A percentile compares a stretch with the other conserved stretches of the same genome.
phyloP scores from a whole-genome alignment of 805 yeast species.

The Suhomyces sp. region DNA sequence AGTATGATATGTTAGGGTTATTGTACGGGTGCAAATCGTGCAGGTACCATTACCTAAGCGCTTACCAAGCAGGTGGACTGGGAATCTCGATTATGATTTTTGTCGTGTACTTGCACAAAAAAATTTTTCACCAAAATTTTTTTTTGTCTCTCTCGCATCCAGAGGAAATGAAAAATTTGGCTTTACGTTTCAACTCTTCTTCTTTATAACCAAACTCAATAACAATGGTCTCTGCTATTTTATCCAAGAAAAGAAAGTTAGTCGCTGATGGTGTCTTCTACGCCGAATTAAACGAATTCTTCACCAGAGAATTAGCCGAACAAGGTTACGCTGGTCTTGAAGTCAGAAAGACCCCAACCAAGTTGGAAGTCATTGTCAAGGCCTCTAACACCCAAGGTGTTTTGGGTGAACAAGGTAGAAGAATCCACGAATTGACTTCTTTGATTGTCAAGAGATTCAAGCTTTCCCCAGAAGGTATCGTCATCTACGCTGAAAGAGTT shows the following conservation, averaged over 20 bases:
- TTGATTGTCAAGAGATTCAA: conserved; percentile 98
- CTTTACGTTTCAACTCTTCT: background rate
- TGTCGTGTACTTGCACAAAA: conserved; percentile 2
- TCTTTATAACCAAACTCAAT: background rate
- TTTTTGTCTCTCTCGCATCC: background rate
- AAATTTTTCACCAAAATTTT: conserved; percentile 1
- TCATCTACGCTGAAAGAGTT: conserved; percentile 97
- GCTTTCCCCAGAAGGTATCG: conserved; percentile 88
- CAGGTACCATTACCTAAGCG: background rate
- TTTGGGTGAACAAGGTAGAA: conserved; percentile 99
- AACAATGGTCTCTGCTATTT: conserved; percentile 45
- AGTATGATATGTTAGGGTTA: background rate
- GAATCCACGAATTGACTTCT: conserved; percentile 97
- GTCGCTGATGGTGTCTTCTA: conserved; percentile 99
- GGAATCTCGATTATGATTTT: background rate
- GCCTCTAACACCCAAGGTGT: conserved; percentile 99
- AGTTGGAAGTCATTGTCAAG: conserved; percentile 97
- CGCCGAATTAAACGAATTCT: conserved; percentile 99
- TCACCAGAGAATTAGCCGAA: conserved; percentile 99
- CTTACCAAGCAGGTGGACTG: background rate
- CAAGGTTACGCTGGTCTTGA: conserved; percentile 99
- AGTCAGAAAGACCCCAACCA: conserved; percentile 97
- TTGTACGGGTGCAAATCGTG: background rate
- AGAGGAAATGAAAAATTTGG: background rate
- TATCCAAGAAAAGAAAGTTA: conserved; percentile 96